Evolutionary conservation across 1,284 basidiomycete genomes (phyloP), one percentile per base, ranked within the genome.

Genomic region (Coniophora puteana): DNA sequence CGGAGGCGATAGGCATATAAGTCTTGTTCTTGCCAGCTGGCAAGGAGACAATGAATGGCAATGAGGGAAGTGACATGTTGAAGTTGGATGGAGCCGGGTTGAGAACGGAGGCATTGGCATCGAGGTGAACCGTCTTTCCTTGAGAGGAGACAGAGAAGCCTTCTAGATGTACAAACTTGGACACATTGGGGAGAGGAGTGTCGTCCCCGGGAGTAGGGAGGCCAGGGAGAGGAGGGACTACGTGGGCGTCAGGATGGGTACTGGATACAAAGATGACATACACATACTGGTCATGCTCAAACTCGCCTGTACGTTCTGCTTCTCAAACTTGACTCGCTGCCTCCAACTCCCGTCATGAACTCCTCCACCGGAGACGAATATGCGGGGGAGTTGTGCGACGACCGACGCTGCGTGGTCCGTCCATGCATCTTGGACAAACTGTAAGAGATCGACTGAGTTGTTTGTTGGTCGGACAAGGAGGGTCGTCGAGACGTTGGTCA

Each of bases 161-260:
- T 41, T 74, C 58, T 6, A 89, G 63, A 0, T 74, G 76, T 39
- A 89, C 57, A 7, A 89, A 65, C 38, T 80, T 65, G 8, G 77
- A 67, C 23, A 83, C 53, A 3, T 69, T 58, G 8, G 83, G 83
- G 5, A 82, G 66, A 3, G 76, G 71, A 1, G 50, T 52, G 39
- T 71, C 61, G 8, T 59, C 53, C 12, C 79, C 80, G 2, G 81
- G 78, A n/a, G 61, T 57, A 7, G 85, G 84, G 11, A 87, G 61
- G 3, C 82, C 82, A 38, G 83, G 81, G 12, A 88, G 49, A 5
- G 65, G 54, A 8, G 83, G 82, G 21, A 88, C 84, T 88, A 48
- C 0, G 45, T 24, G 28, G 27, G 34, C 11, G 34, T 41, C 44
- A 7, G 41, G 17, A 25, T 24, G 17, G 35, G 45, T 46, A 23